Conservation (phyloP, 805 yeast species). For the Ogataea chonburiensis region DNA sequence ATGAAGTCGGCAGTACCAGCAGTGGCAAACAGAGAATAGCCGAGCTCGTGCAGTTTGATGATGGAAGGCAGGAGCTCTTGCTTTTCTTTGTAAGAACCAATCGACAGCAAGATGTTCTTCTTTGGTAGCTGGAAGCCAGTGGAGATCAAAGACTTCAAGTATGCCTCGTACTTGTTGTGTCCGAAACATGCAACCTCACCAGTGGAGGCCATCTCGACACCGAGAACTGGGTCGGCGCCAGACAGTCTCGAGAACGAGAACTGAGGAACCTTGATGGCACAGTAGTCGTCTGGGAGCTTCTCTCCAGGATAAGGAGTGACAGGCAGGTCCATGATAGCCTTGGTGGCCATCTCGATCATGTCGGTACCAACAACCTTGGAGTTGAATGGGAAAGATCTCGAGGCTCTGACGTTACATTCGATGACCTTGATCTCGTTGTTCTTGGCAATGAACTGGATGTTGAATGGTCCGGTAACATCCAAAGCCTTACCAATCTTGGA, state of each 20-base stretch:
- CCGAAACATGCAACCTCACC: constrained; percentile 99
- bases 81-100: constrained; percentile 97
- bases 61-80: constrained; percentile 89
- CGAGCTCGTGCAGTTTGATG: constrained; percentile 73
- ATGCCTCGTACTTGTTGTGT: constrained; percentile 94
- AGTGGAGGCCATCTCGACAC: constrained; percentile 99
- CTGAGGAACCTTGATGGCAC: constrained; percentile 96
- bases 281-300: constrained; percentile 87
- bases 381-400: constrained; percentile 98
- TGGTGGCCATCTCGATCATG: constrained; percentile 95
- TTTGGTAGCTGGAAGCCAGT: constrained; percentile 95
- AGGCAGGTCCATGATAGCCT: constrained; percentile 88
- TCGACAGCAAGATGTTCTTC: constrained; percentile 88
- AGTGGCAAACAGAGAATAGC: constrained; percentile 91
- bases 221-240: constrained; percentile 96
- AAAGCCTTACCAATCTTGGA: constrained; percentile 94
- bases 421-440: constrained; percentile 95
- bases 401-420: constrained; percentile 98
- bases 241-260: constrained; percentile 95
- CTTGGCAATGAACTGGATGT: constrained; percentile 95
- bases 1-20: constrained; percentile 99
- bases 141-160: constrained; percentile 88
- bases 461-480: constrained; percentile 95
- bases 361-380: constrained; percentile 97
- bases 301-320: constrained; percentile 87